Base-by-base conservation (phyloP, 768 basidiomycete species). In the Leccinum pellstonianum region DNA sequence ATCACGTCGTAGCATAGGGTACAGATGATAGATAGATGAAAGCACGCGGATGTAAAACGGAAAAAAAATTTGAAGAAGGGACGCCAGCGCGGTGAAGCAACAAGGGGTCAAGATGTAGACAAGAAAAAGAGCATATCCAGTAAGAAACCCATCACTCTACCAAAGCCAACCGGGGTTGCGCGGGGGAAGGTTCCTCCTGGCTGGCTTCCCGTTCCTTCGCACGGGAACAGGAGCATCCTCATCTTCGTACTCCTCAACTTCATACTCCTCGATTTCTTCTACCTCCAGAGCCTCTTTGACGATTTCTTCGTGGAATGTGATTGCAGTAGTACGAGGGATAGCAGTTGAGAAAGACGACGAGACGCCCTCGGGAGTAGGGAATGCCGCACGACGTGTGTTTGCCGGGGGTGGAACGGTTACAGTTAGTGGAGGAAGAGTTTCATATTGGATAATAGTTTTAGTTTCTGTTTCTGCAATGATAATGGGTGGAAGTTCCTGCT, bases 321-420 rank as follows among this genome's bases (percentile, higher is more conserved):
- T 77, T 12, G 87, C 83, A 14, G 90, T 92, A 25, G 91, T 93
- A 61, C 83, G 84, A 17, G 88, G 90, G 69, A 84, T 85, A 5
- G 80, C 78, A n/a, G 85, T 79, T 7, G 82, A 81, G 37, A 83
- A 79, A 10, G 81, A 78, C n/a, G 82, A 76, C 21, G 82, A 83
- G 29, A 79, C 79, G 7, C 80, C 81, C 68, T 88, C 85, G 6
- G 91, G 91, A 29, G 84, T 82, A 21, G 91, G 90, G 65, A 82
- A 81, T 29, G 88, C 84, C 60, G 86, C 91, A 66, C 83, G 81
- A 62, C 90, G 89, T 54, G 90, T 91, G 70, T 84, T 88, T 68
- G 90, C 86, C 62, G 91, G 90, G 27, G 88, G 83, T 50, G 88
- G 89, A 62, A 88, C 82, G 55, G 83, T 84, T 67, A 88, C 81